Evolutionary conservation across 768 basidiomycete species (phyloP), one percentile per base, ranked within the genome.

Genomic region (Boletus vermiculosoides): DNA sequence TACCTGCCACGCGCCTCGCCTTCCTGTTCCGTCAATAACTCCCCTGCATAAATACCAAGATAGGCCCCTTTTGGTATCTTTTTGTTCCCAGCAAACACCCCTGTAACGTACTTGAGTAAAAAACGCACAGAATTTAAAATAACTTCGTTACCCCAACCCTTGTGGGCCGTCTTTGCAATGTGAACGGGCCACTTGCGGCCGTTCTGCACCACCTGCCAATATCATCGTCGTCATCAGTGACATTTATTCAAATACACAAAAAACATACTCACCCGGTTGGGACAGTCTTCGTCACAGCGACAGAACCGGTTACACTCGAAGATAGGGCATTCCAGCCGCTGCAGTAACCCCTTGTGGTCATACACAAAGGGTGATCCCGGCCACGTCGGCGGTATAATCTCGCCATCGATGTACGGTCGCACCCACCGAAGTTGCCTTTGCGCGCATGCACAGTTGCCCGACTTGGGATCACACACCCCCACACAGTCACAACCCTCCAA

Each of bases 251-350:
- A 20, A 46, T 31, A 50, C 41, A n/a, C 11, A 34, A 13, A n/a
- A 34, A 34, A 25, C 4, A 8, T 9, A 52, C 48, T 41, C 65
- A 94, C 93, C 71, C 93, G 74, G 72, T 95, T 96, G 48, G 75
- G 77, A 68, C 94, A 97, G 44, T 87, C 83, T 2, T 89, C 87
- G 15, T 85, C 85, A 72, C 94, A 97, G 2, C 80, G 79, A 67
- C 94, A 97, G 30, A 84, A 75, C 44, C 81, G 84, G 65, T 94
- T 92, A 67, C 94, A 97, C 71, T 97, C 94, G 63, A 90, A 90
- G 28, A 94, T 85, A 0, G 92, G 89, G 53, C 78, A 80, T 7
- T 76, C 79, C 16, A 71, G 62, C 4, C 66, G 61, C 60, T 78
- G 82, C 37, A 94, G 64, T 36, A 71, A 70, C 15, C 88, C 86